Conservation (phyloP, 192 early-diverging fungal species). For the Phlyctochytrium planicorne region DNA sequence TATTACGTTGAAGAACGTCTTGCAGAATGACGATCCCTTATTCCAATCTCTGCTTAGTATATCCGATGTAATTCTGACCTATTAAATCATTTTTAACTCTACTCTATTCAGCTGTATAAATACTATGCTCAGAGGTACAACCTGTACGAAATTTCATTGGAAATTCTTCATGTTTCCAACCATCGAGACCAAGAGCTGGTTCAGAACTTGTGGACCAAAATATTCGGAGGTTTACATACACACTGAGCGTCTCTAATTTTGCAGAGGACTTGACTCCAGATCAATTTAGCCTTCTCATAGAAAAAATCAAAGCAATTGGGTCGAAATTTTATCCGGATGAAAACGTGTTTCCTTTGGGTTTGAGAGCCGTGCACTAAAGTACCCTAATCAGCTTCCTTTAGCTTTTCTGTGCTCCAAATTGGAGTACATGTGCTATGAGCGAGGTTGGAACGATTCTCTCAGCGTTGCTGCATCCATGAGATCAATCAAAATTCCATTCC, state of each 20-base stretch:
- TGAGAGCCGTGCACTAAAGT: background rate
- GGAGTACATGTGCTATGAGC: background rate
- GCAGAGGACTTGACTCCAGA: background rate
- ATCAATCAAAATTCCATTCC: slow-evolving; percentile 12
- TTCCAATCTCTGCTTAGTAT: slow-evolving; percentile 22
- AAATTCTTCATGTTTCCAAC: slow-evolving; percentile 58
- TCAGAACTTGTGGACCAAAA: slow-evolving; percentile 20
- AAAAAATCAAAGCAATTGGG: slow-evolving; percentile 18
- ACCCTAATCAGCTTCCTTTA: background rate
- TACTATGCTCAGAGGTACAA: slow-evolving; percentile 50
- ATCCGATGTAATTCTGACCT: slow-evolving; percentile 7
- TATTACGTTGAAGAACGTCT: slow-evolving; percentile 4
- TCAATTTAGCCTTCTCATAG: slow-evolving; percentile 9
- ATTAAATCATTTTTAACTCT: background rate
- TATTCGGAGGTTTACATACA: slow-evolving; percentile 9
- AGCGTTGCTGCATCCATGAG: slow-evolving; percentile 16
- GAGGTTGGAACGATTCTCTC: background rate
- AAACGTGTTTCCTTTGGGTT: slow-evolving; percentile 27
- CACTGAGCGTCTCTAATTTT: slow-evolving; percentile 1
- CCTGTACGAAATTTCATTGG: slow-evolving; percentile 49
- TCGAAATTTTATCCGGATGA: slow-evolving; percentile 9
- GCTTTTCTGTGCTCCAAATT: background rate
- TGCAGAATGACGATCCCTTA: slow-evolving; percentile 12
- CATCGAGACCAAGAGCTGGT: slow-evolving; percentile 41
- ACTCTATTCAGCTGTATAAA: slow-evolving; percentile 47